Percentiles rank a stretch among this genome's conserved stretches.
Evolutionary conservation across 148 eudicot genomes (phyloP).

Genomic region (Suaeda aralocaspica): DNA sequence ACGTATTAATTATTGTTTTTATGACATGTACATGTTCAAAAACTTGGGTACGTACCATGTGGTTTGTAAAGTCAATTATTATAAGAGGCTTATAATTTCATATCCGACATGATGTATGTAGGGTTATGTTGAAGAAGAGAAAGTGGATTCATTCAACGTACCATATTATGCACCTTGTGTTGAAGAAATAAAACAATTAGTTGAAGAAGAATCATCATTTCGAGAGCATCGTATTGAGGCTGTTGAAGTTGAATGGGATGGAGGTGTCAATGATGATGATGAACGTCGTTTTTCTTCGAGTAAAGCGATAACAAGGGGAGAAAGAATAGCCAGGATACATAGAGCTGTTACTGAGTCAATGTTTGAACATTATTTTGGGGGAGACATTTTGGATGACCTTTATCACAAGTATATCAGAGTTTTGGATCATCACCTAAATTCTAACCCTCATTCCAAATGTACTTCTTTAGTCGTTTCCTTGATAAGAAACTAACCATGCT

Average conservation of each 20-base stretch:
- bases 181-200: constrained; percentile 43
- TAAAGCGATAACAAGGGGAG: constrained; percentile 46
- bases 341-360: constrained; percentile 64
- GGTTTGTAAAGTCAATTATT: too few relatives aligned
- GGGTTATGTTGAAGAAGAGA: constrained; percentile 63
- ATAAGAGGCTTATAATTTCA: too few relatives aligned
- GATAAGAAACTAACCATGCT: constrained; percentile 11
- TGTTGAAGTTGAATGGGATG: constrained; percentile 54
- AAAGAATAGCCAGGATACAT: constrained; percentile 38
- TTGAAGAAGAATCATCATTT: constrained; percentile 58
- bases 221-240: constrained; percentile 25
- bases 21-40: too few relatives aligned
- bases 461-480: constrained; percentile 34
- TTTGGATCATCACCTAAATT: constrained; percentile 33
- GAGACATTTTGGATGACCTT: constrained; percentile 42
- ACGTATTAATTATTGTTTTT: too few relatives aligned
- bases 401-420: constrained; percentile 37
- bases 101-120: too few relatives aligned
- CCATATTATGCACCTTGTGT: constrained; percentile 59
- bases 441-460: constrained; percentile 14
- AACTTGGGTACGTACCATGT: too few relatives aligned
- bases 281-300: too few relatives aligned
- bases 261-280: background rate
- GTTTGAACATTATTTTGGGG: constrained; percentile 54
- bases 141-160: constrained; percentile 54